Evolutionary conservation across 2,329 filamentous ascomycete genomes (phyloP).

Genomic region (Stenocarpella maydis): DNA sequence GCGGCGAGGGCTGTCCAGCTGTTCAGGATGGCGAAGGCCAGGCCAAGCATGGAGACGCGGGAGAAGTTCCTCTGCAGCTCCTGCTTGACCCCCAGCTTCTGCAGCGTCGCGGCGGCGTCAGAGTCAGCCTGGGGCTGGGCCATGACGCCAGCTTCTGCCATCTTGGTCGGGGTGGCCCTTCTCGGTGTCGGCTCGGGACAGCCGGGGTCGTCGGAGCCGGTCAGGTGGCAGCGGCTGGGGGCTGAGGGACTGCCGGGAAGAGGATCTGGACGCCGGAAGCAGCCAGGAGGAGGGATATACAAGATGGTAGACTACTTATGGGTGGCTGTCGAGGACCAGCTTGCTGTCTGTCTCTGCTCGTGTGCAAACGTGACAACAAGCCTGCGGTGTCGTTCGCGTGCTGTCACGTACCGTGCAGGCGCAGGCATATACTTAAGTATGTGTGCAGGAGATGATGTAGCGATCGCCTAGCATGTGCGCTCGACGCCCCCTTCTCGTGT

Average conservation of each 20-base stretch:
- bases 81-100: conserved; percentile 56
- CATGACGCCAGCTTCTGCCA: conserved; percentile 22
- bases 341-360: too few relatives aligned
- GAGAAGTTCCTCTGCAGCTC: conserved; percentile 60
- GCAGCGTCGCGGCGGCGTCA: conserved; percentile 49
- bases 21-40: conserved; percentile 59
- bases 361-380: neutral
- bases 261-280: neutral
- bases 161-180: conserved; percentile 3
- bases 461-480: conserved; percentile 26
- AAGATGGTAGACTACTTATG: neutral
- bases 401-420: neutral
- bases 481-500: conserved; percentile 28
- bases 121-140: conserved; percentile 13
- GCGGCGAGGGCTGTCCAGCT: conserved; percentile 59
- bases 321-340: too few relatives aligned
- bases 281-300: conserved; percentile 6
- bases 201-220: neutral
- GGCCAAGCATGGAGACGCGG: conserved; percentile 55
- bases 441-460: conserved; percentile 31
- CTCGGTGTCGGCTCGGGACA: neutral
- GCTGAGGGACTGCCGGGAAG: neutral
- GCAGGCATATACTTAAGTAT: too few relatives aligned
- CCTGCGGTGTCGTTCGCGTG: neutral
- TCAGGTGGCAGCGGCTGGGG: neutral